Evolutionary conservation across 208 protist species (phyloP), one percentile per base, ranked within the genome.

Genomic region (Balamuthia mandrillaris): DNA sequence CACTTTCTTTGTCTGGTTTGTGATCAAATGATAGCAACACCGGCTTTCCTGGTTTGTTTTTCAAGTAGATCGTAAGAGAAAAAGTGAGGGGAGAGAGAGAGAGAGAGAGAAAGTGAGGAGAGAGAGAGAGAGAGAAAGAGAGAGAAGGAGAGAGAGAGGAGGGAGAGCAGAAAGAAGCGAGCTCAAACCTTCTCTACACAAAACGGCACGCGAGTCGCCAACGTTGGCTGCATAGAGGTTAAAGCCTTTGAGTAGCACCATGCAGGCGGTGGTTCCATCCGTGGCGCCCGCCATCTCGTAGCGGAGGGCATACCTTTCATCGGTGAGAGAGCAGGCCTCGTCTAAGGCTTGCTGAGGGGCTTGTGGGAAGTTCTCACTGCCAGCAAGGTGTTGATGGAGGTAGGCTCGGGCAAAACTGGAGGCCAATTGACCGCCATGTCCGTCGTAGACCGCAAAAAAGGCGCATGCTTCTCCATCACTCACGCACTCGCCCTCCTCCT

Each of bases 401-500:
- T 63, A 29, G 74, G 37, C 74, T 37, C 49, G 63, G 27, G 74
- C 74, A 35, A 81, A 81, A 35, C 49, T 81, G 21, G 74, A 81
- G 3, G 74, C 74, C 35, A 81, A 51, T 33, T 81, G 74, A 14
- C 74, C 74, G 6, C 74, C 74, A 35, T 81, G 74, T 35, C 74
- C 74, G 35, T 81, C 74, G 63, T 63, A 81, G 31, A 81, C 74
- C 37, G 74, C 74, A 65, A 81, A 81, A 31, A 81, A 65, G 74
- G 74, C 56, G 74, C 74, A 81, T 61, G 37, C 33, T 24, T 81
- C 74, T n/a, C n/a, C n/a, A n/a, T n/a, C n/a, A n/a, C n/a, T n/a
- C n/a, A n/a, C n/a, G n/a, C n/a, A n/a, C n/a, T n/a, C n/a, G n/a
- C n/a, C n/a, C n/a, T n/a, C n/a, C n/a, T n/a, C n/a, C n/a, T n/a